phyloP scores from a whole-genome alignment of 2,329 filamentous ascomycete genomes.

The Alternaria sp. region DNA sequence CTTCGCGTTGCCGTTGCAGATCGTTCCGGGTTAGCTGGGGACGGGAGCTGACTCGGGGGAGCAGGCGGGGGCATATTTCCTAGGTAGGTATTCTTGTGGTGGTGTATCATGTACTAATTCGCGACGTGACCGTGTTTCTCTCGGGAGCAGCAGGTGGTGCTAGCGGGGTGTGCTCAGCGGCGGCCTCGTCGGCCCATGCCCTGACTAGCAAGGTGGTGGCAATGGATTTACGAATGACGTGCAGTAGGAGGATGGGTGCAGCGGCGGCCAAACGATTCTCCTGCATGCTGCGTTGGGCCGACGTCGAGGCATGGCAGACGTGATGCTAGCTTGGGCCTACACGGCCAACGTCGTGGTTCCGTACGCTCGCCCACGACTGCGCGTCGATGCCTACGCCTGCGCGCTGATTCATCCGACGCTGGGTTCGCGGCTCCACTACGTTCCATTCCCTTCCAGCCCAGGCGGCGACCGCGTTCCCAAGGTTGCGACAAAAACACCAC shows the following conservation, averaged over 20 bases:
- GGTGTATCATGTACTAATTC: background rate
- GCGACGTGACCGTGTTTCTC: background rate
- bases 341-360: conserved; percentile 24
- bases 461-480: conserved; percentile 4
- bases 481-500: conserved; percentile 8
- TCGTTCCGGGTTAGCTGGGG: background rate
- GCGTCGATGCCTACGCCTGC: conserved; percentile 18
- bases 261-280: conserved; percentile 21
- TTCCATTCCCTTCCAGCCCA: conserved; percentile 43
- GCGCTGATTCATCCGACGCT: conserved; percentile 34
- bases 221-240: conserved; percentile 14
- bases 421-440: conserved; percentile 28
- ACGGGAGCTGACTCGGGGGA: background rate
- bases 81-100: background rate
- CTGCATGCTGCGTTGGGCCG: conserved; percentile 11
- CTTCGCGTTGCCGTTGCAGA: conserved; percentile 12
- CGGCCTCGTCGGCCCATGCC: background rate
- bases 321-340: conserved; percentile 20
- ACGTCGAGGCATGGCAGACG: background rate
- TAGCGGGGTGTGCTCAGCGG: background rate
- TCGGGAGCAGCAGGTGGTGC: background rate
- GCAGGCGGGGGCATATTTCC: background rate
- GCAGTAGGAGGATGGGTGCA: conserved; percentile 6
- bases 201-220: background rate
- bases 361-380: conserved; percentile 12